Base-by-base conservation (phyloP, 2,329 filamentous ascomycete genomes). In the Botrytis fragariae region DNA sequence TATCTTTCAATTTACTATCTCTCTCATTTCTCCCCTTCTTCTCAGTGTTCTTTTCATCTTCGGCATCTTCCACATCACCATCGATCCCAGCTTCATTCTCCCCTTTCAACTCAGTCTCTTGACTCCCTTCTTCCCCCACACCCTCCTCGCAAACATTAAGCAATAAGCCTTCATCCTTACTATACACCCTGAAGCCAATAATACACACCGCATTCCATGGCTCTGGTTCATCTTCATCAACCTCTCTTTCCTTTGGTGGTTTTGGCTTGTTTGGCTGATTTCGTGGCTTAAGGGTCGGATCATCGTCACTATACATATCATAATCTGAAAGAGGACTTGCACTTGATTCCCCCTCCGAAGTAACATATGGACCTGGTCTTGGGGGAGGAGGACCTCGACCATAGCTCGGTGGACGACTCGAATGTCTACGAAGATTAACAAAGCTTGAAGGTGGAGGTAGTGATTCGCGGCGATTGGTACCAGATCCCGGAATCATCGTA, bases 281-380 rank as follows among this genome's bases (percentile, higher is more conserved):
- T 44, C 72, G 44, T 7, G 85, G 86, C 79, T 87, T 87, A 72
- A 85, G 84, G 0, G 85, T 84, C 80, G 88, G 85, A 77, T 90
- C 88, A 75, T 90, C 88, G 69, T 84, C 86, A 74, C 86, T 88
- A 79, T 89, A 90, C 42, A 89, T 83, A 75, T 86, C 84, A 84
- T 86, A 90, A 74, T 90, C 88, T 51, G 86, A 84, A 3, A 90
- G 84, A 0, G 89, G 89, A 10, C 87, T 89, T 62, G 89, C 88
- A 0, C 87, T 90, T 0, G 87, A 89, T 72, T 90, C 86, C 48
- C 85, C 85, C 9, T 86, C 86, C 0, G 86, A 87, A 29, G 71
- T 74, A 29, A 77, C 73, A 51, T 77, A 77, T 37, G 76, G 67
- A 16, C 70, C 65, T 29, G 83, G 73, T 84, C 83, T 67, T 35